phyloP scores from a whole-genome alignment of 169 alveolate species.

The Amoebophrya sp. region DNA sequence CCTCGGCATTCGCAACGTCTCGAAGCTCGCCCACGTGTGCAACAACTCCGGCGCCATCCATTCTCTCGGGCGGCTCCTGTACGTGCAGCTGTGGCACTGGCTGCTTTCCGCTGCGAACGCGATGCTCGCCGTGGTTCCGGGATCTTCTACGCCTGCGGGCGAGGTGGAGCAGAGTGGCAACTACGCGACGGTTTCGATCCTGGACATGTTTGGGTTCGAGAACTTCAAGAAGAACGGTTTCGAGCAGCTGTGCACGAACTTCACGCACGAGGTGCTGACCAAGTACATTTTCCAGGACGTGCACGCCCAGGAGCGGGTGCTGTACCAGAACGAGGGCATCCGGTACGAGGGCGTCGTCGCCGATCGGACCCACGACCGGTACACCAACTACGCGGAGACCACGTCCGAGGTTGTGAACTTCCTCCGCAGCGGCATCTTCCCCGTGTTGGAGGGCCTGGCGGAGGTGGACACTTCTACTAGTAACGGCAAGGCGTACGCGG shows the following conservation, averaged over 20 bases:
- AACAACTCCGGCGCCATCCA: background rate
- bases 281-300: background rate
- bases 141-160: too few relatives aligned
- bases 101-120: background rate
- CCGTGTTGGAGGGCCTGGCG: background rate
- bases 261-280: background rate
- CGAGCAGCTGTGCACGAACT: slow-evolving; percentile 51
- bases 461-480: too few relatives aligned
- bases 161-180: too few relatives aligned
- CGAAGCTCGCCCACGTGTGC: background rate
- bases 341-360: too few relatives aligned
- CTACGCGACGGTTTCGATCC: background rate
- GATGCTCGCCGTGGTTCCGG: too few relatives aligned
- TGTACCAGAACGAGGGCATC: too few relatives aligned
- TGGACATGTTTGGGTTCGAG: slow-evolving; percentile 52
- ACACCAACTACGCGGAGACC: background rate
- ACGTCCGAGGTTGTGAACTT: background rate
- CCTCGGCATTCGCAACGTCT: background rate
- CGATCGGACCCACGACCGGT: too few relatives aligned
- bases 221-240: slow-evolving; percentile 53
- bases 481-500: too few relatives aligned
- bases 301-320: background rate
- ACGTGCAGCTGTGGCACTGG: background rate
- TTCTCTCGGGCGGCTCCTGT: background rate
- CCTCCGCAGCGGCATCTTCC: background rate